These are phyloP conservation scores for Helicostylum pulchrum DNA, from an alignment of 192 early-diverging fungal species.

Conservation along the genomic window DNA sequence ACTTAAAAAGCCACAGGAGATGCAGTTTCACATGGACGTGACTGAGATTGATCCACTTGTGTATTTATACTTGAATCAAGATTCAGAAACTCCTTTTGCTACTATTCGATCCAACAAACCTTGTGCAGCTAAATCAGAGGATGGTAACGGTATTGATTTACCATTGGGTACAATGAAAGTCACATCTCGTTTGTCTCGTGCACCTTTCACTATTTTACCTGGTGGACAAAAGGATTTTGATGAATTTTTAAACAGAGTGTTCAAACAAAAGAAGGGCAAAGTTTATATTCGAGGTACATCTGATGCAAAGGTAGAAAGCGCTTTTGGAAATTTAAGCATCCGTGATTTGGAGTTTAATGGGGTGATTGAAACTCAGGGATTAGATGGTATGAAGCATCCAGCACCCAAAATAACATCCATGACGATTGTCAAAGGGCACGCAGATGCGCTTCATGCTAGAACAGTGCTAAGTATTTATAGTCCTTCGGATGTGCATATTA, in stretches of 20 bases:
- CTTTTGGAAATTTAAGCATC: slow-evolving; percentile 29
- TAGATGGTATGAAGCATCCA: slow-evolving; percentile 35
- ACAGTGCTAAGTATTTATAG: slow-evolving; percentile 26
- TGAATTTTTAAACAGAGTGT: slow-evolving; percentile 27
- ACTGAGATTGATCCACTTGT: slow-evolving; percentile 21
- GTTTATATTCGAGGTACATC: slow-evolving; percentile 31
- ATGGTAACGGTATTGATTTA: background rate
- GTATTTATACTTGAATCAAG: slow-evolving; percentile 17
- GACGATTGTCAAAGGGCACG: slow-evolving; percentile 18
- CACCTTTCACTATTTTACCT: slow-evolving; percentile 28
- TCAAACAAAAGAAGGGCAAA: slow-evolving; percentile 14
- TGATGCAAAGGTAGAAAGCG: slow-evolving; percentile 25
- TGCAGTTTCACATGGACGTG: slow-evolving; percentile 34
- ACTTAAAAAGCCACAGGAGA: slow-evolving; percentile 28
- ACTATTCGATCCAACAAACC: slow-evolving; percentile 19
- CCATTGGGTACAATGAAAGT: slow-evolving; percentile 20
- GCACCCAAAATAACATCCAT: slow-evolving; percentile 27
- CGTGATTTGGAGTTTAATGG: slow-evolving; percentile 32
- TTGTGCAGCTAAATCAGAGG: slow-evolving; percentile 18
- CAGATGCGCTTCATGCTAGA: slow-evolving; percentile 19
- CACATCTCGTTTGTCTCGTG: slow-evolving; percentile 13
- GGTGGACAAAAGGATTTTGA: slow-evolving; percentile 35
- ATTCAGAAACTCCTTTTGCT: slow-evolving; percentile 32
- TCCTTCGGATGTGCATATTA: slow-evolving; percentile 33
- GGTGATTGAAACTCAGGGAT: slow-evolving; percentile 33